Evolutionary conservation across 2,329 filamentous ascomycete genomes (phyloP).

Genomic region (Plectosphaerella cucumerina): DNA sequence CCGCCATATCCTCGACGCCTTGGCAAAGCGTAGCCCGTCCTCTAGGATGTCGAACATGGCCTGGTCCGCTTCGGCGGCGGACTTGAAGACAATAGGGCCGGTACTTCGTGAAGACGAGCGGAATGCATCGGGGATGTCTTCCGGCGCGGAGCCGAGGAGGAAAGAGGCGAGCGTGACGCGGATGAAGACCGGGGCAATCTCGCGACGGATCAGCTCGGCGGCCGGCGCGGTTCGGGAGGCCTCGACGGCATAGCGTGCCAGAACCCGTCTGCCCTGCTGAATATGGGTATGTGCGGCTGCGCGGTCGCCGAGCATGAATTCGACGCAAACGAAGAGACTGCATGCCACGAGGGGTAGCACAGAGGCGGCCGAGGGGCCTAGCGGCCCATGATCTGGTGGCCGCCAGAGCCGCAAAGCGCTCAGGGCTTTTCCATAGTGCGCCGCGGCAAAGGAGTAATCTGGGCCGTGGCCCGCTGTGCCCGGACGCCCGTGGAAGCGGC

Average conservation of each 20-base stretch:
- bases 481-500: slow-evolving; percentile 6
- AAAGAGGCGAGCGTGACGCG: slow-evolving; percentile 35
- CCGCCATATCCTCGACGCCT: slow-evolving; percentile 16
- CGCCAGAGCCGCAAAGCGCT: slow-evolving; percentile 15
- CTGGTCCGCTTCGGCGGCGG: slow-evolving; percentile 23
- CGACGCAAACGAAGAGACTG: slow-evolving; percentile 48
- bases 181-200: slow-evolving; percentile 38
- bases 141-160: slow-evolving; percentile 32
- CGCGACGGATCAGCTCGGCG: slow-evolving; percentile 31
- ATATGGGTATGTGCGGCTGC: slow-evolving; percentile 39
- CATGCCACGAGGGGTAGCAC: slow-evolving; percentile 38
- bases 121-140: slow-evolving; percentile 28
- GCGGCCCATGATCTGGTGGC: slow-evolving; percentile 28
- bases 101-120: slow-evolving; percentile 24
- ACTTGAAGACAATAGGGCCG: slow-evolving; percentile 21
- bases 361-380: slow-evolving; percentile 13
- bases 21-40: slow-evolving; percentile 30
- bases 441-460: slow-evolving; percentile 26
- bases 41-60: slow-evolving; percentile 34
- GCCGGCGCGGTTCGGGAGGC: slow-evolving; percentile 14
- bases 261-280: slow-evolving; percentile 35
- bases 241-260: slow-evolving; percentile 17
- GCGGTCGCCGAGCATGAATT: slow-evolving; percentile 48
- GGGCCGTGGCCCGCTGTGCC: background rate
- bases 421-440: slow-evolving; percentile 46